A percentile compares a stretch with the other conserved stretches of the same genome.
phyloP scores from a whole-genome alignment of 139 green algal species.

The Haematococcus sp. region DNA sequence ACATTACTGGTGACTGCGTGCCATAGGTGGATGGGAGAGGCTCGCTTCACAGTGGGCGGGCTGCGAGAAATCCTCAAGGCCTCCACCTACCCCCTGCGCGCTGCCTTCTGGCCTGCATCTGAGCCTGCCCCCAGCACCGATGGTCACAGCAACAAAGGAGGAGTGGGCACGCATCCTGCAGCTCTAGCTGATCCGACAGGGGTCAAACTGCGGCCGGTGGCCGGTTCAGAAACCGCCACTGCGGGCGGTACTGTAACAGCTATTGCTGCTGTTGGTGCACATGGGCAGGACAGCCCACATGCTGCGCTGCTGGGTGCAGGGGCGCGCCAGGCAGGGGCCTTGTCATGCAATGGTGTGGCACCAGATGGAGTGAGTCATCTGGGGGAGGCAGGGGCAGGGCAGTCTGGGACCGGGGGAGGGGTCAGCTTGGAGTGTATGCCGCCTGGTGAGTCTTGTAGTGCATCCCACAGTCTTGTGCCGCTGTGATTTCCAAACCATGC shows the following conservation, averaged over 20 bases:
- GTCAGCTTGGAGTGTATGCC: too few relatives aligned
- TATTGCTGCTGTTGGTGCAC: not conserved
- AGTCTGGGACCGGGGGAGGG: not conserved
- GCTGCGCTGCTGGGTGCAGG: not conserved
- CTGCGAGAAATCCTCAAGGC: conserved; percentile 57
- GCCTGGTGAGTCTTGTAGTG: too few relatives aligned
- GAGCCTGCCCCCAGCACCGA: too few relatives aligned
- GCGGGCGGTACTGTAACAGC: not conserved
- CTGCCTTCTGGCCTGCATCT: conserved; percentile 12
- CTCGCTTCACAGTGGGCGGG: conserved; percentile 66
- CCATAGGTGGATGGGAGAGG: conserved; percentile 66
- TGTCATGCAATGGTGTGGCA: not conserved
- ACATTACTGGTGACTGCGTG: not conserved
- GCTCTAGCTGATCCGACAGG: not conserved
- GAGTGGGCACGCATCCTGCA: not conserved
- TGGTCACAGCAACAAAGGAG: too few relatives aligned
- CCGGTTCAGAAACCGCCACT: not conserved
- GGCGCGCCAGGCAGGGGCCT: not conserved
- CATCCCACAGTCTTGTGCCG: too few relatives aligned
- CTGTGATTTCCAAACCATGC: too few relatives aligned
- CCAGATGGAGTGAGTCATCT: too few relatives aligned
- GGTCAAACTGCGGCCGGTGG: not conserved
- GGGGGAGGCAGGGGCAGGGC: not conserved
- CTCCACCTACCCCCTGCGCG: conserved; percentile 23
- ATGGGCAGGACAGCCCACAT: not conserved